A percentile compares a stretch with the other conserved stretches of the same genome.
Conservation (phyloP, 331 rosid genomes). For the Cucumis variabilis region DNA sequence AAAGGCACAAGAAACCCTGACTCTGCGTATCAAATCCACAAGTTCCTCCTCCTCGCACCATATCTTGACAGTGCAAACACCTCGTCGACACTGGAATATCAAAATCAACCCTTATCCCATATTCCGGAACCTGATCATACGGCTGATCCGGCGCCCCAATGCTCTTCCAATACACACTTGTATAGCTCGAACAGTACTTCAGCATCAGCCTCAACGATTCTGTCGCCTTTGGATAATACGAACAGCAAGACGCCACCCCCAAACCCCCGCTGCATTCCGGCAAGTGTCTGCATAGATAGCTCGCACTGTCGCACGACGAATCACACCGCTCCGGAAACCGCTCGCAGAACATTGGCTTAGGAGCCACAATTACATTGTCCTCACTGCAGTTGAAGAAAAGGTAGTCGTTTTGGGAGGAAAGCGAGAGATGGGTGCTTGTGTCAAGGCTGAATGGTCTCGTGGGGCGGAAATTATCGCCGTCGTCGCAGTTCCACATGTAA, state of each 20-base stretch:
- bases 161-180: slow-evolving; percentile 90
- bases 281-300: slow-evolving; percentile 86
- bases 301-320: slow-evolving; percentile 91
- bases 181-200: slow-evolving; percentile 75
- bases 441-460: slow-evolving; percentile 86
- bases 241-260: slow-evolving; percentile 69
- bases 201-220: slow-evolving; percentile 90
- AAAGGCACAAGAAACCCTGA: slow-evolving; percentile 73
- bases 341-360: slow-evolving; percentile 88
- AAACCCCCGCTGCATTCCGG: slow-evolving; percentile 71
- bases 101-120: slow-evolving; percentile 84
- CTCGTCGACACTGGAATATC: slow-evolving; percentile 79
- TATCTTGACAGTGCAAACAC: slow-evolving; percentile 91
- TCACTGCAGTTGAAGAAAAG: slow-evolving; percentile 92
- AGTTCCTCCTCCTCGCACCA: slow-evolving; percentile 78
- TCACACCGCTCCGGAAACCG: slow-evolving; percentile 83
- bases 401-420: slow-evolving; percentile 83
- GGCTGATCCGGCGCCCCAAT: slow-evolving; percentile 76
- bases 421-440: slow-evolving; percentile 73
- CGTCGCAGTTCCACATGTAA: slow-evolving; percentile 90
- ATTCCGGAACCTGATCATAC: slow-evolving; percentile 90
- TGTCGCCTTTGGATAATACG: slow-evolving; percentile 90
- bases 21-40: slow-evolving; percentile 76
- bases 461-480: slow-evolving; percentile 68
- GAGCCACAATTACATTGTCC: slow-evolving; percentile 75